These are phyloP conservation scores for Leccinum angustisporum DNA, from an alignment of 1,284 basidiomycete species.

Conservation along the genomic window DNA sequence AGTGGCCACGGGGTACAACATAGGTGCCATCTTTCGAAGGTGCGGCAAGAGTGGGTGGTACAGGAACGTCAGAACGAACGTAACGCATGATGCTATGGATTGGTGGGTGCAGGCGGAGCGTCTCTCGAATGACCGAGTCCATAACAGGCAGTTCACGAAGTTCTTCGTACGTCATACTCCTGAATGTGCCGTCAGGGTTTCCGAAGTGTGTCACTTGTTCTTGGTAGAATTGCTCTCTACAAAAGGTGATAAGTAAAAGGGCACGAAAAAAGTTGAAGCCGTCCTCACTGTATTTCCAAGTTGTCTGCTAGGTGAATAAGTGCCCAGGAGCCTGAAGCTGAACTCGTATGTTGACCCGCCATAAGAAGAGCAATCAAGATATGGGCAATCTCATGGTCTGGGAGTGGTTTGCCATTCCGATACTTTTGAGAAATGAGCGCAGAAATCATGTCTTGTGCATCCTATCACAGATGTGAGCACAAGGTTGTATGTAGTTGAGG, in stretches of 20 bases:
- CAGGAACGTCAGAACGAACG: slow-evolving; percentile 81
- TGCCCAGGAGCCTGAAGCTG: slow-evolving; percentile 90
- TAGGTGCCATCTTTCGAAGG: slow-evolving; percentile 74
- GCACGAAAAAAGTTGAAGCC: background rate
- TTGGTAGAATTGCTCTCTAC: slow-evolving; percentile 75
- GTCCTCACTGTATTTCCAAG: slow-evolving; percentile 71
- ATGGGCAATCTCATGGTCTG: slow-evolving; percentile 93
- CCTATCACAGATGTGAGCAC: slow-evolving; percentile 34
- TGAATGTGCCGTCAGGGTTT: slow-evolving; percentile 78
- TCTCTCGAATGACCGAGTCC: slow-evolving; percentile 91
- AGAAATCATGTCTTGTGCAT: slow-evolving; percentile 91
- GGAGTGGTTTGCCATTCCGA: slow-evolving; percentile 77
- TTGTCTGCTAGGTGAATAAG: slow-evolving; percentile 87
- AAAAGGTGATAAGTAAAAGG: slow-evolving; percentile 3
- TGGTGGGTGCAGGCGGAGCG: slow-evolving; percentile 88
- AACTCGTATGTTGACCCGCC: slow-evolving; percentile 98
- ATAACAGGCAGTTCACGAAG: slow-evolving; percentile 82
- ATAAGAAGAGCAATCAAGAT: slow-evolving; percentile 95
- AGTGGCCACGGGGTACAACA: slow-evolving; percentile 90
- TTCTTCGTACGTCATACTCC: slow-evolving; percentile 85
- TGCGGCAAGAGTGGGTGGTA: slow-evolving; percentile 80
- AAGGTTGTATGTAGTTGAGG: background rate
- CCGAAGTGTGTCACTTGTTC: slow-evolving; percentile 89
- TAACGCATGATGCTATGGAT: slow-evolving; percentile 93
- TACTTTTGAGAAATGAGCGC: slow-evolving; percentile 87